A percentile compares a stretch with the other conserved stretches of the same genome.
Evolutionary conservation across 176 grass and related monocot genomes (phyloP).

Genomic region (Dactylis glomerata): DNA sequence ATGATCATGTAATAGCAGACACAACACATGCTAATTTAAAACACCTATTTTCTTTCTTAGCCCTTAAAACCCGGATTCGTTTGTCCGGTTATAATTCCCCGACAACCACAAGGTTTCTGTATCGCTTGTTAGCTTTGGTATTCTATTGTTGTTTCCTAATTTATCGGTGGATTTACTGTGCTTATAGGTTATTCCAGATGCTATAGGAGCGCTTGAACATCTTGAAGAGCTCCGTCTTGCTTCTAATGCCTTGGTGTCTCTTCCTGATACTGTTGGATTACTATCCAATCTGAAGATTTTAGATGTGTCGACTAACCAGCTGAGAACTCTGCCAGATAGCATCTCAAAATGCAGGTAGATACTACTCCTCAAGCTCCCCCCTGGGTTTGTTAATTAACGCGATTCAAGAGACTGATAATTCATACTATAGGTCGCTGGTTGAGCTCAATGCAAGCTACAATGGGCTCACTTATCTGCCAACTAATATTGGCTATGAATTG

Average conservation of each 20-base stretch:
- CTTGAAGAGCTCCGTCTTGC: constrained; percentile 68
- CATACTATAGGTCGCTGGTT: constrained; percentile 61
- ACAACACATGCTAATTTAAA: not conserved
- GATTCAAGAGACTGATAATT: constrained; percentile 8
- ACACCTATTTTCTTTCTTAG: not conserved
- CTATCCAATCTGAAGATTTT: constrained; percentile 83
- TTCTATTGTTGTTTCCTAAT: not conserved
- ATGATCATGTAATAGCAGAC: not conserved
- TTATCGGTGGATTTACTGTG: not conserved
- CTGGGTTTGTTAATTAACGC: not conserved
- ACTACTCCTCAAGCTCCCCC: not conserved
- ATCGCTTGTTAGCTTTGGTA: not conserved
- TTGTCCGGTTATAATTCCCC: not conserved
- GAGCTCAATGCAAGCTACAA: constrained; percentile 89
- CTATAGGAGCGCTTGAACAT: constrained; percentile 63
- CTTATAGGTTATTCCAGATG: constrained; percentile 77
- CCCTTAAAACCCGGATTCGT: not conserved
- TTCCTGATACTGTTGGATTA: constrained; percentile 88
- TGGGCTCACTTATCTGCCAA: constrained; percentile 73
- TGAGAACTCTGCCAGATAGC: constrained; percentile 87
- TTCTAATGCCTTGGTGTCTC: constrained; percentile 54
- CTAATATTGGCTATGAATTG: constrained; percentile 83
- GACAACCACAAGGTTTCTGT: not conserved
- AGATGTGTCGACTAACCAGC: constrained; percentile 77
- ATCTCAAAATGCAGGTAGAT: constrained; percentile 96